Evolutionary conservation across 306 rosid species (phyloP), one percentile per base, ranked within the genome.

Genomic region (Ochetophila trinervis): DNA sequence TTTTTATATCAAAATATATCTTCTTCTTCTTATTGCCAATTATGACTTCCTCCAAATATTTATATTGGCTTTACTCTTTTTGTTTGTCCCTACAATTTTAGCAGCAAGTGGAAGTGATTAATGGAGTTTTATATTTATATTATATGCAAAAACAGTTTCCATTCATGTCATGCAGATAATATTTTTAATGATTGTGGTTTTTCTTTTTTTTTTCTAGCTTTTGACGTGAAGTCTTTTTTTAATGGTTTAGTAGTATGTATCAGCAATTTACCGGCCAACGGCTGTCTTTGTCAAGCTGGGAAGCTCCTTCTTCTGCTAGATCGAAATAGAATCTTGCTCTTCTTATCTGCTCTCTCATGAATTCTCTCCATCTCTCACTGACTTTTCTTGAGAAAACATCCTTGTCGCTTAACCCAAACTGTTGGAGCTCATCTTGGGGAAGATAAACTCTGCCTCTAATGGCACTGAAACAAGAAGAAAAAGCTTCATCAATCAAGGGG

Each of bases 341-440:
- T 32, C 68, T 70, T 55, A 91, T 88, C 68, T 91, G 96, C 59
- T 87, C 82, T 80, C 85, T 87, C 96, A 87, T 89, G 71, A 89
- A 92, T 69, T 78, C 82, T 76, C 84, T 83, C 96, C 96, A 92
- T 73, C 63, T 74, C 37, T 80, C 78, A 32, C 56, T 85, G 18
- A 88, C 85, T 15, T 83, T 82, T 70, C 85, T 67, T 27, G 92
- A 80, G 74, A 89, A 77, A 32, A 92, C 68, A 63, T 89, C 95
- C 4, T 71, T 53, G 24, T 89, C 87, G 13, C 84, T 63, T 62
- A 89, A 74, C 1, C 91, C 98, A 54, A 87, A 92, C 21, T 87
- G 89, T 5, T 79, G 87, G 19, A 92, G 92, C 87, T 92, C 98
- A 47, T 92, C 96, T 82, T 92, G 91, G 34, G 98, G 98, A 71